Evolutionary conservation across 805 yeast genomes (phyloP), one percentile per base, ranked within the genome.

Genomic region (Clavispora asparagi): DNA sequence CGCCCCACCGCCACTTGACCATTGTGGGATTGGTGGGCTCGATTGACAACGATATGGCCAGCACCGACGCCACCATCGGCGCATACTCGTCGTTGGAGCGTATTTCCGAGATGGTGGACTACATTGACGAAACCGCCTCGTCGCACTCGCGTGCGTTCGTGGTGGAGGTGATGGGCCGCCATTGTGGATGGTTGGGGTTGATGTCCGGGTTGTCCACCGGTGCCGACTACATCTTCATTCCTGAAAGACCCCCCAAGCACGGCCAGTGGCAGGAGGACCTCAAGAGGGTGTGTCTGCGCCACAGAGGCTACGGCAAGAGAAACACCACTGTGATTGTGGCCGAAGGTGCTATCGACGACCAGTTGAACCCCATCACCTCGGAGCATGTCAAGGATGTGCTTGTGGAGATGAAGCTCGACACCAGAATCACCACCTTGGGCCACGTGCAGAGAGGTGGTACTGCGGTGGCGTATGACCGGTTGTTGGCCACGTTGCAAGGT

Each of bases 391-490:
- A 85, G 67, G 81, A 88, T 43, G 94, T 85, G 14, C 74, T 94
- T 48, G 87, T 87, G 40, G 83, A 83, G 46, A 71, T 94, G 51
- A 96, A 96, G 11, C 77, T 94, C 46, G 99, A 94, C 64, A 92
- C 98, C 6, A 82, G 98, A 65, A 84, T 92, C 58, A 94, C 99
- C 37, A 88, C 95, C 11, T 75, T 94, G 57, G 99, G 99, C 45
- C 99, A 94, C 65, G 97, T 94, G 45, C 99, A 94, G 75, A 82
- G 99, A 70, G 99, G 99, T 72, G 99, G 99, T 67, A 81, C 96
- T 40, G 97, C 99, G 23, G 97, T 91, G 45, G 97, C 98, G 2
- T 88, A 78, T 58, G 99, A 94, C 66, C 81, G 99, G 63, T 68
- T 85, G 62, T 70, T 94, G 57, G 96, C 97, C 35, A 92, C 99